A percentile compares a stretch with the other conserved stretches of the same genome.
Conservation (phyloP, 495 filamentous ascomycete genomes). For the Polyplosphaeria fusca region DNA sequence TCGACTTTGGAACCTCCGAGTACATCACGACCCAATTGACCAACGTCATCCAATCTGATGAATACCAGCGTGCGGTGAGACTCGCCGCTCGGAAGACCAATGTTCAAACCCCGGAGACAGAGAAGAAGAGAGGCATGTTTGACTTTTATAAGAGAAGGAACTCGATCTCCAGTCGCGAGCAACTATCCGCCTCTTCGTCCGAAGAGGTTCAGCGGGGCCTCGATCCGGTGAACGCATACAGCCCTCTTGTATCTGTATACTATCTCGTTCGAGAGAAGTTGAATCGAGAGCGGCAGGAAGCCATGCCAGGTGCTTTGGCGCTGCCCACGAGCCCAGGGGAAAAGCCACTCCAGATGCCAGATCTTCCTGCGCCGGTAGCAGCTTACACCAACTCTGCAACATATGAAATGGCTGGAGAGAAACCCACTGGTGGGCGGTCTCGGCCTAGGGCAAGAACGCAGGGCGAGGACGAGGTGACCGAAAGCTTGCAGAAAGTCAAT, state of each 20-base stretch:
- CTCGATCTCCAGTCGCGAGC: constrained; percentile 82
- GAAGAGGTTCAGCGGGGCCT: constrained; percentile 79
- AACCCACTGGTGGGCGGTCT: constrained; percentile 70
- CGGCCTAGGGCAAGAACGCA: constrained; percentile 87
- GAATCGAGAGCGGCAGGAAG: constrained; percentile 69
- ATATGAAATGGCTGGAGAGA: constrained; percentile 81
- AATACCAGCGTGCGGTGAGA: constrained; percentile 79
- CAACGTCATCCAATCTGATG: constrained; percentile 80
- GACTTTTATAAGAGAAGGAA: constrained; percentile 96
- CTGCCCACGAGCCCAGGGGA: constrained; percentile 58
- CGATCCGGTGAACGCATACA: constrained; percentile 91
- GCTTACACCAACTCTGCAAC: constrained; percentile 82
- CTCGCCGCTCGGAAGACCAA: constrained; percentile 61
- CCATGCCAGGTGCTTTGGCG: constrained; percentile 58
- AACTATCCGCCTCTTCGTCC: constrained; percentile 76
- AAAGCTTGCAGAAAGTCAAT: constrained; percentile 71
- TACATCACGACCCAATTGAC: constrained; percentile 77
- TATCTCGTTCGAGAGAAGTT: constrained; percentile 93
- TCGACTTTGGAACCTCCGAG: constrained; percentile 90
- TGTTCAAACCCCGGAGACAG: constrained; percentile 59
- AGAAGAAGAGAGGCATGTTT: constrained; percentile 84
- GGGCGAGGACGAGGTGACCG: constrained; percentile 86
- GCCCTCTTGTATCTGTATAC: constrained; percentile 89
- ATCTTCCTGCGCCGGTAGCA: constrained; percentile 76
- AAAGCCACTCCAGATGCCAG: constrained; percentile 63